These are phyloP conservation scores for Diaporthe citri DNA, from an alignment of 2,329 filamentous ascomycete genomes.

Conservation along the genomic window DNA sequence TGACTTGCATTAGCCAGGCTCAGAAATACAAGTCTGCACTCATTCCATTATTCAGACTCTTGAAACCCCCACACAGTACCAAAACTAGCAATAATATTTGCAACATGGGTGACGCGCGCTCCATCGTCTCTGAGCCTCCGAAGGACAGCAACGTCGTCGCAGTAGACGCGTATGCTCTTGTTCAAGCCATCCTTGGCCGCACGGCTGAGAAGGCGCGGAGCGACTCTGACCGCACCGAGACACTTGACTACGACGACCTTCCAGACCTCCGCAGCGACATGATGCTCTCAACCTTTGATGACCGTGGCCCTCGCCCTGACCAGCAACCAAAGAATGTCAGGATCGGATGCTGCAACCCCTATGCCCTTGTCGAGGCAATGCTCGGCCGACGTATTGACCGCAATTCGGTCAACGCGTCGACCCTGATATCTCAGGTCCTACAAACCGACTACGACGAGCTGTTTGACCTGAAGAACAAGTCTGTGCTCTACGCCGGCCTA, in stretches of 20 bases:
- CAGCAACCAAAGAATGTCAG: constrained; percentile 53
- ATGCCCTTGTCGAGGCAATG: constrained; percentile 58
- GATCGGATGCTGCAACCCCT: constrained; percentile 59
- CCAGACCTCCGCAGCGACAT: constrained; percentile 44
- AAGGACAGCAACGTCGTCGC: constrained; percentile 42
- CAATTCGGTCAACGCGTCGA: constrained; percentile 46
- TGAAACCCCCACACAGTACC: background rate
- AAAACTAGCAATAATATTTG: background rate
- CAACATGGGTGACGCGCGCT: constrained; percentile 41
- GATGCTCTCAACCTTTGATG: constrained; percentile 43
- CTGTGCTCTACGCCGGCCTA: constrained; percentile 57
- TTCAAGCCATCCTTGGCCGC: constrained; percentile 54
- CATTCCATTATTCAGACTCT: background rate
- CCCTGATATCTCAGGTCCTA: constrained; percentile 56
- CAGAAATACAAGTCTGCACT: background rate
- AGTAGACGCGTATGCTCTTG: constrained; percentile 53
- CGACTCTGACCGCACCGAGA: constrained; percentile 44
- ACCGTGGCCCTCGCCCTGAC: constrained; percentile 48
- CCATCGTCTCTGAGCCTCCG: constrained; percentile 30
- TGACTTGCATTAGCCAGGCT: background rate
- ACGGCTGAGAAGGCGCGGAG: constrained; percentile 46
- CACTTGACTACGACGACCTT: constrained; percentile 52
- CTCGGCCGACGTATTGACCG: constrained; percentile 56
- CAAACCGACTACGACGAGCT: constrained; percentile 63
- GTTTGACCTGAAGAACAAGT: constrained; percentile 59